phyloP scores from a whole-genome alignment of 2,329 filamentous ascomycete species.

The Diaporthe sp. region DNA sequence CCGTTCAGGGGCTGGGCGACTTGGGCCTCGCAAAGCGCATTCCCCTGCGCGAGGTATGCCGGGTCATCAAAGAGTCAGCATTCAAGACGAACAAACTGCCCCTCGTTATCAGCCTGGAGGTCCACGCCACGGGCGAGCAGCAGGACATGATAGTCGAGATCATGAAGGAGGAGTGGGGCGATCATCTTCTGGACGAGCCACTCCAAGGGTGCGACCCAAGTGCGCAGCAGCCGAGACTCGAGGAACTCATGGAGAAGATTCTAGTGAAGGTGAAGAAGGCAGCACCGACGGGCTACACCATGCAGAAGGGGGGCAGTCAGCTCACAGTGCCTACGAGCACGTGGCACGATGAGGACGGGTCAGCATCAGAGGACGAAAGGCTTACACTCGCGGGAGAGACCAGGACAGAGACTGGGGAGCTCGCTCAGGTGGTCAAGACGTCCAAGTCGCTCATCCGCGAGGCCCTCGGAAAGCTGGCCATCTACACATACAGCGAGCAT shows the following conservation, averaged over 20 bases:
- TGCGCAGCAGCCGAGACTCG: slow-evolving; percentile 75
- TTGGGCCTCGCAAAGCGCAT: slow-evolving; percentile 90
- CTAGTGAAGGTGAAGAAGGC: slow-evolving; percentile 83
- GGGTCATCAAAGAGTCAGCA: slow-evolving; percentile 81
- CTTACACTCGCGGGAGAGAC: slow-evolving; percentile 37
- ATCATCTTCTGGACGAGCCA: slow-evolving; percentile 75
- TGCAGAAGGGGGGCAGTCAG: slow-evolving; percentile 46
- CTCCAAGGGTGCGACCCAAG: slow-evolving; percentile 65
- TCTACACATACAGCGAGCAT: slow-evolving; percentile 89
- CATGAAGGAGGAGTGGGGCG: slow-evolving; percentile 90
- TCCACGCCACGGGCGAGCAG: slow-evolving; percentile 85
- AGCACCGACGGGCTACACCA: slow-evolving; percentile 44
- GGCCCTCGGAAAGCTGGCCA: slow-evolving; percentile 78
- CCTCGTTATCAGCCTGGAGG: slow-evolving; percentile 91
- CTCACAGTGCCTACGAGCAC: slow-evolving; percentile 51
- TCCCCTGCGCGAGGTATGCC: slow-evolving; percentile 88
- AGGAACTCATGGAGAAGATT: slow-evolving; percentile 83
- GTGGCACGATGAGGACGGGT: slow-evolving; percentile 54
- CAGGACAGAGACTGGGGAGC: slow-evolving; percentile 17
- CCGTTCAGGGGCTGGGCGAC: slow-evolving; percentile 48
- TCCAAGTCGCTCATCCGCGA: slow-evolving; percentile 76
- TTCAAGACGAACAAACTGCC: slow-evolving; percentile 84
- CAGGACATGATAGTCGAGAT: slow-evolving; percentile 95
- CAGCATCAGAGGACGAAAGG: slow-evolving; percentile 61
- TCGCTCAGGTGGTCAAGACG: slow-evolving; percentile 57